Percentiles rank a stretch among this genome's conserved stretches.
Evolutionary conservation across 2,329 filamentous ascomycete species (phyloP).

Genomic region (Ophiostoma quercus): DNA sequence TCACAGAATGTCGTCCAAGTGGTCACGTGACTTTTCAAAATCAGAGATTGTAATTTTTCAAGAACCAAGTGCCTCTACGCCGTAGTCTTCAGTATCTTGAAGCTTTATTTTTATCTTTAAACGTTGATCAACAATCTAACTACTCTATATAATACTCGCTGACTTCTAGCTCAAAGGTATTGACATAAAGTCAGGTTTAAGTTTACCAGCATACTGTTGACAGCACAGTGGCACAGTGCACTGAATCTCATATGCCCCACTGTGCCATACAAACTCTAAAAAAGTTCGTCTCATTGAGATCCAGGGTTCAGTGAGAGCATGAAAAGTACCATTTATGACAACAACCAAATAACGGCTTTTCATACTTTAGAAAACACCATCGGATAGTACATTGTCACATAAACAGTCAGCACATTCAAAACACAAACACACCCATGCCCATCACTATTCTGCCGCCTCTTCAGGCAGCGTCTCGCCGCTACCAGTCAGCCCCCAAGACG

Average conservation of each 20-base stretch:
- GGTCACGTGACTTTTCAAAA: background rate
- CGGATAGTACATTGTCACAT: background rate
- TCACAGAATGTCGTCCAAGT: background rate
- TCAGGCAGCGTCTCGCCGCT: constrained; percentile 31
- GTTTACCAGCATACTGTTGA: background rate
- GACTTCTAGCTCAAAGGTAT: background rate
- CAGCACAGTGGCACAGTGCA: background rate
- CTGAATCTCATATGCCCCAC: background rate
- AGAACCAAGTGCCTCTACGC: background rate
- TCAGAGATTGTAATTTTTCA: background rate
- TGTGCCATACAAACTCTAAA: background rate
- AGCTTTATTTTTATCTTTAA: too few relatives aligned
- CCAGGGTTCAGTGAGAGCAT: background rate
- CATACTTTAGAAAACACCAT: background rate
- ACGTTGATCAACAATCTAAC: too few relatives aligned
- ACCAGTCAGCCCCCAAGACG: constrained; percentile 13
- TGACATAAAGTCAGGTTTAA: background rate
- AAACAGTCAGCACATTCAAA: background rate
- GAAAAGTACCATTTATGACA: background rate
- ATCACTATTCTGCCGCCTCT: constrained; percentile 46
- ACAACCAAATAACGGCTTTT: background rate
- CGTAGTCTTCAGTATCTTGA: background rate
- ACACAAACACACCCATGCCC: constrained; percentile 36
- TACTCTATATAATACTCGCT: too few relatives aligned
- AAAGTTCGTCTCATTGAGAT: constrained; percentile 12